Conservation (phyloP, 768 basidiomycete genomes). For the Collybia sordida region DNA sequence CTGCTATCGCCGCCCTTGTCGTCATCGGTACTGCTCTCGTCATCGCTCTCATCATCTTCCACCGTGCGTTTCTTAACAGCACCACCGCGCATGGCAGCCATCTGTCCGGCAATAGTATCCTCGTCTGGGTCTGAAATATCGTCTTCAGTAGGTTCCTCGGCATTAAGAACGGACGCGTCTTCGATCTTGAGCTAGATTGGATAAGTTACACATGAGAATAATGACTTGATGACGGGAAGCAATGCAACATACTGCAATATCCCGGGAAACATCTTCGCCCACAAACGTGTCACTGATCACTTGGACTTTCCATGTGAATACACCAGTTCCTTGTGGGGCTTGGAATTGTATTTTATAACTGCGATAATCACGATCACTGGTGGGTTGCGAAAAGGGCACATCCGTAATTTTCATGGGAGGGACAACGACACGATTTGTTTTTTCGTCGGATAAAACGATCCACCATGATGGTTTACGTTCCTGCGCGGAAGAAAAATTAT, state of each 20-base stretch:
- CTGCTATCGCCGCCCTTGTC: slow-evolving; percentile 53
- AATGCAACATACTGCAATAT: slow-evolving; percentile 62
- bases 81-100: slow-evolving; percentile 93
- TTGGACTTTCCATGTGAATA: slow-evolving; percentile 88
- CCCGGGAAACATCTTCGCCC: slow-evolving; percentile 70
- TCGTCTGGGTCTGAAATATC: slow-evolving; percentile 99
- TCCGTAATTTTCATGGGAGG: slow-evolving; percentile 83
- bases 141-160: slow-evolving; percentile 71
- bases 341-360: slow-evolving; percentile 94
- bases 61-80: slow-evolving; percentile 69
- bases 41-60: slow-evolving; percentile 56
- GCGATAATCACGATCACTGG: slow-evolving; percentile 61
- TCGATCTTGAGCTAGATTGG: slow-evolving; percentile 76
- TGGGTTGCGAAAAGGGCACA: slow-evolving; percentile 60
- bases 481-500: slow-evolving; percentile 34
- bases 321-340: slow-evolving; percentile 79
- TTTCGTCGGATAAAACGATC: slow-evolving; percentile 87
- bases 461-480: slow-evolving; percentile 91
- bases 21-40: slow-evolving; percentile 51
- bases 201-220: slow-evolving; percentile 8
- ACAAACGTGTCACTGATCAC: slow-evolving; percentile 88
- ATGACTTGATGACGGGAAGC: background rate
- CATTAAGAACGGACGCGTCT: slow-evolving; percentile 55
- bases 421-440: slow-evolving; percentile 80
- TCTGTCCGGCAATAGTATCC: slow-evolving; percentile 94